Base-by-base conservation (phyloP, 768 basidiomycete species). In the Clitopilus hobsonii region DNA sequence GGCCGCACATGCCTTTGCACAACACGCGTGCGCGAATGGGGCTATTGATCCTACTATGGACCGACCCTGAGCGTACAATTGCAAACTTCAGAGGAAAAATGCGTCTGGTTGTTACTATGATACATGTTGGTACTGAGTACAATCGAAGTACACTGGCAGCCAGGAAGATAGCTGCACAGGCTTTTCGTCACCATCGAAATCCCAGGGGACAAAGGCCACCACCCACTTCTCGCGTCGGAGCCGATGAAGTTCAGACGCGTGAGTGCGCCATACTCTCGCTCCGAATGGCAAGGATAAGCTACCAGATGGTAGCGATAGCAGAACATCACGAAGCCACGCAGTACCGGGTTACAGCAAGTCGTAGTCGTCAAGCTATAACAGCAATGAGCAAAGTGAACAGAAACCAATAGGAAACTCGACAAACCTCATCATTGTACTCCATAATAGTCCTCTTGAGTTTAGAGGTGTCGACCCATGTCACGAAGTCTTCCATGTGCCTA, bases 401-500 rank as follows among this genome's bases (percentile, higher is more conserved):
- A 36, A 52, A 18, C 2, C 1, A 10, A 25, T 6, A 56, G 7
- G 16, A 48, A 6, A 32, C 13, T 38, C 30, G 56, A 55, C 64
- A 49, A 52, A 91, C 91, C 84, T 97, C 88, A 73, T 97, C 95
- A 68, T 99, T 99, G 79, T 99, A 99, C 56, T 78, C 73, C 89
- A 94, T 88, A 71, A 98, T 85, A 0, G 92, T 94, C 53, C 96
- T 81, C 84, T 96, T 98, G 67, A 98, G 82, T 69, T 96, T 96
- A 61, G 92, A 95, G 23, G 93, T 93, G 67, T 98, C 95, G 20
- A 98, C 95, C 97, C 97, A 99, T 29, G 97, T 99, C 45, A 98
- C 93, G 71, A 95, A 99, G 78, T 99, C 97, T 66, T 98, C 94
- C 94, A 97, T 95, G 61, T 94, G 90, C 63, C 96, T 91, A 58